These are phyloP conservation scores for Tritrichomonas foetus DNA, from an alignment of 208 protist species.

Conservation along the genomic window DNA sequence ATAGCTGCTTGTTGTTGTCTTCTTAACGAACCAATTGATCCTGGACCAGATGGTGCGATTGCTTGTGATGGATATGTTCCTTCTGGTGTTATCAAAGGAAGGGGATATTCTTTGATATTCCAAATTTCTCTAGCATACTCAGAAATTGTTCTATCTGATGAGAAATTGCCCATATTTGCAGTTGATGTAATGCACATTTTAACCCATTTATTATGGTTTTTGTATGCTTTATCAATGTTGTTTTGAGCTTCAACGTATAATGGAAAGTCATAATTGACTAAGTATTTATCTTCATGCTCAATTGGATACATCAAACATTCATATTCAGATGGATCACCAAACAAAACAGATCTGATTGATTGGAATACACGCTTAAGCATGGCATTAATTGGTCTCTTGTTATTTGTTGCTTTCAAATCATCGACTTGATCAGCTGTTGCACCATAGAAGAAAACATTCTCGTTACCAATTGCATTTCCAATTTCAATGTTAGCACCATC, in stretches of 20 bases:
- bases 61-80: not conserved
- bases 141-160: not conserved
- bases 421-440: constrained; percentile 56
- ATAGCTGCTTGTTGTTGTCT: not conserved
- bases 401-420: not conserved
- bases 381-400: not conserved
- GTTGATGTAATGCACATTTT: not conserved
- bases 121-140: not conserved
- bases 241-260: not conserved
- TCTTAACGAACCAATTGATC: constrained; percentile 2
- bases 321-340: not conserved
- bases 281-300: not conserved
- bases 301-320: not conserved
- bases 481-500: constrained; percentile 78
- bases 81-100: not conserved
- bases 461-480: not conserved
- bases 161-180: not conserved
- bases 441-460: constrained; percentile 72
- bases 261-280: not conserved
- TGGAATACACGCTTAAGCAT: not conserved
- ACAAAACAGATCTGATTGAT: not conserved
- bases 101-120: not conserved
- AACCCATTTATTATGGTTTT: not conserved
- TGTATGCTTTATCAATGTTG: not conserved
- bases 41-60: not conserved